Conservation (phyloP, 257 asterid genomes). For the Solanum peruvianum region DNA sequence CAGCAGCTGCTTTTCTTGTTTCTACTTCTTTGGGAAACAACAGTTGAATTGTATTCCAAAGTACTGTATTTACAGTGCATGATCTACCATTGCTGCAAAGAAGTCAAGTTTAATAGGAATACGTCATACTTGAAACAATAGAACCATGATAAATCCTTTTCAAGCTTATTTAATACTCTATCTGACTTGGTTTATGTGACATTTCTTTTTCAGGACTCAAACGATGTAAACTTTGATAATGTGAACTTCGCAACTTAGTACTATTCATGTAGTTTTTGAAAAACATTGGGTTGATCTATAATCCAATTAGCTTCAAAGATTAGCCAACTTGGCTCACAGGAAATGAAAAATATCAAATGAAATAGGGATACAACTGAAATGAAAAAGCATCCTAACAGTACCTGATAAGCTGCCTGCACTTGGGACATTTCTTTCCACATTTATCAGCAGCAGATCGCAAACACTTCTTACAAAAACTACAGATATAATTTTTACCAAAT, state of each 20-base stretch:
- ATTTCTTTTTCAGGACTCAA: neutral
- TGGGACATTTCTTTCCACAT: slow-evolving; percentile 95
- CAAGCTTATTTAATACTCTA: neutral
- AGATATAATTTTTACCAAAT: neutral
- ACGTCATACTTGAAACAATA: neutral
- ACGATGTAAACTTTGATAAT: neutral
- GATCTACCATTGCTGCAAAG: slow-evolving; percentile 65
- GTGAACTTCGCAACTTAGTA: neutral
- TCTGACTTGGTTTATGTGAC: neutral
- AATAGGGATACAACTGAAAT: neutral
- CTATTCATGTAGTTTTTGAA: neutral
- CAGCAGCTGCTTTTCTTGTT: slow-evolving; percentile 40
- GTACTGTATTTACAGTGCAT: slow-evolving; percentile 87
- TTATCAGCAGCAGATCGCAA: slow-evolving; percentile 83
- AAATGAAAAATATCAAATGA: neutral
- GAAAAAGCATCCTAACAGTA: neutral
- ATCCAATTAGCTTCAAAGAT: neutral
- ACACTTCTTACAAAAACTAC: slow-evolving; percentile 80
- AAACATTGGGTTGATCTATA: neutral
- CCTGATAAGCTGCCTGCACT: slow-evolving; percentile 95
- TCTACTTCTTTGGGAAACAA: slow-evolving; percentile 82
- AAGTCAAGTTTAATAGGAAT: neutral
- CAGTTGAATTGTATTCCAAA: slow-evolving; percentile 94
- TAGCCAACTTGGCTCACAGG: neutral
- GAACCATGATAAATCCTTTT: neutral